Evolutionary conservation across 805 yeast species (phyloP), one percentile per base, ranked within the genome.

Genomic region (Maudiozyma turicensis): DNA sequence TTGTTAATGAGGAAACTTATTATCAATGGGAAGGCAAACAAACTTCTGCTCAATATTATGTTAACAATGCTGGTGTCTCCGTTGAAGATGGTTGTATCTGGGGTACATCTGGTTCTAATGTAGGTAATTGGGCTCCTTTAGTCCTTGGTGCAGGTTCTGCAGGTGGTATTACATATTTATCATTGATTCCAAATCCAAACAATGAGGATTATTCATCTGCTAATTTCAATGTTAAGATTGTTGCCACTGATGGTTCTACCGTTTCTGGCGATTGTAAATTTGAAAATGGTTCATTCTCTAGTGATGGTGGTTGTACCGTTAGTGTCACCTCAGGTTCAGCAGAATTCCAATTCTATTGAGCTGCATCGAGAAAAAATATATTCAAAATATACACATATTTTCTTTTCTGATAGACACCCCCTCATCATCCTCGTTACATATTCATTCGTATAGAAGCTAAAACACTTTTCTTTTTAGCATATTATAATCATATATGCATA

Each of bases 61-160:
- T 91, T 55, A 91, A 91, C 81, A 80, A 91, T 64, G 96, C 96
- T 48, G 98, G 98, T 76, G 88, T 89, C 58, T 76, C 87, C 48
- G 75, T 74, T 64, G 84, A 83, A 68, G 93, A 90, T 54, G 98
- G 97, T 61, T 91, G 99, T 76, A 69, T 85, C 59, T 91, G 99
- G 99, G 95, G 97, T 68, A 66, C 79, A 48, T 60, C 75, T 6
- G 87, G 87, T 55, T 76, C 90, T 38, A 84, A 82, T 61, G 70
- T 86, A 56, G 99, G 99, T 73, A 91, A 91, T 86, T 91, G 96
- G 97, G 95, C 98, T 56, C 98, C 98, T 60, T 75, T 91, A 58
- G 86, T 84, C 72, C 75, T 93, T 61, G 99, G 99, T 69, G 88
- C 97, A 46, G 97, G 98, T 65, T 75, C 77, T 71, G 73, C 86